Evolutionary conservation across 768 basidiomycete species (phyloP).

Genomic region (Wakefieldia striispora): DNA sequence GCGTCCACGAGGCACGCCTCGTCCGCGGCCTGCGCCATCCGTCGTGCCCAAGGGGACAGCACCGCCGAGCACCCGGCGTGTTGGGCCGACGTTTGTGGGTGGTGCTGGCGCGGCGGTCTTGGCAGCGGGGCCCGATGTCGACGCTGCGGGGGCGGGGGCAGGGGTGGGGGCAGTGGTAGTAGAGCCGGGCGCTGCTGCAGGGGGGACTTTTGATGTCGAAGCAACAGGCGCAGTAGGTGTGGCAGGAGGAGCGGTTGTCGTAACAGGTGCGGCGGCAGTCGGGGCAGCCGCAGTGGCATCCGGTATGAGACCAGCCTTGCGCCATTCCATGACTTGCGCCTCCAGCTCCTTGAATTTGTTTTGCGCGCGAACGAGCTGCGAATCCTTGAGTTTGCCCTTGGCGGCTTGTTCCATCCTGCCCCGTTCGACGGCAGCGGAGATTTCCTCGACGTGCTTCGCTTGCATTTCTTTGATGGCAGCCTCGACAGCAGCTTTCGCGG

Average conservation of each 20-base stretch:
- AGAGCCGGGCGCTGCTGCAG: conserved; percentile 6
- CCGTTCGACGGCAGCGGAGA: conserved; percentile 63
- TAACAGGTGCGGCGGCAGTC: conserved; percentile 6
- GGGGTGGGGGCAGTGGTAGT: background rate
- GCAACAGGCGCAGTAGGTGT: conserved; percentile 30
- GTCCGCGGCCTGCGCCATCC: conserved; percentile 28
- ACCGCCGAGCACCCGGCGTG: conserved; percentile 31
- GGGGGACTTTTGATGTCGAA: conserved; percentile 17
- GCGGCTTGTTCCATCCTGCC: conserved; percentile 62
- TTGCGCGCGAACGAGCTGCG: conserved; percentile 60
- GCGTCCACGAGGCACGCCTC: conserved; percentile 36
- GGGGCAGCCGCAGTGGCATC: conserved; percentile 26
- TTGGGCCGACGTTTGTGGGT: conserved; percentile 27
- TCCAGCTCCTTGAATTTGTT: conserved; percentile 68
- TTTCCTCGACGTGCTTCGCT: conserved; percentile 51
- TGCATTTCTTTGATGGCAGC: conserved; percentile 47
- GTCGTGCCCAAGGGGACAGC: conserved; percentile 26
- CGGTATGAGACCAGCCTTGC: conserved; percentile 48
- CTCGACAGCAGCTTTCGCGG: conserved; percentile 47
- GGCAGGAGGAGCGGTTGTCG: conserved; percentile 16
- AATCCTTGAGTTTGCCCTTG: conserved; percentile 69
- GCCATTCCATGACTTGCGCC: conserved; percentile 56
- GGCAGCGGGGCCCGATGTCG: conserved; percentile 10
- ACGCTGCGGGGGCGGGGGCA: conserved; percentile 15
- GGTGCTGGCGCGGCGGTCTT: conserved; percentile 21